Base-by-base conservation (phyloP, 768 basidiomycete genomes). In the Austroboletus festivus region DNA sequence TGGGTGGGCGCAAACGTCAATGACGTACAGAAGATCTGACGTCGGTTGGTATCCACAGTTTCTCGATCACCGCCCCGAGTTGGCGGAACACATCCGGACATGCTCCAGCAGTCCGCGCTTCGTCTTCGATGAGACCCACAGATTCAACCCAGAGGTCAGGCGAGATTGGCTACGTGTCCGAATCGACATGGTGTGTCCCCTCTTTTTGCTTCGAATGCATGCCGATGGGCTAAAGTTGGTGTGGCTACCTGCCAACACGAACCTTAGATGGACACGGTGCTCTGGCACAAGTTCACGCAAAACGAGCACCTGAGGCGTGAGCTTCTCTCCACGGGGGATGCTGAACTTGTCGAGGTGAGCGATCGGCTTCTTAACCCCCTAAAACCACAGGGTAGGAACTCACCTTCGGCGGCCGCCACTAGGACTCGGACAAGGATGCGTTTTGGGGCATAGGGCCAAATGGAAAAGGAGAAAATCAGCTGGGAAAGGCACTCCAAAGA, bases 371-470 rank as follows among this genome's bases (percentile, higher is more conserved):
- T 30, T 38, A 19, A 8, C 24, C 19, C 28, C 40, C 42, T 42
- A 22, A 21, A 8, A 15, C 48, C 35, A 42, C 28, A 41, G 30
- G 28, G 16, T n/a, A 24, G 33, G 41, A 48, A 51, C 58, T 57
- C 46, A 57, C 55, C 41, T 48, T 57, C 40, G 51, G 40, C 38
- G 35, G 48, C 48, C 44, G 31, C 55, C 53, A 26, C 30, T 46
- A 62, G 55, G 56, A 61, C 45, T 62, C 62, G 1, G 59, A 61
- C 58, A 62, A 63, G 43, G 72, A 74, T 51, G 60, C 67, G 39
- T 73, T 73, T 54, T 75, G 73, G 73, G 74, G 72, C 23, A 52
- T 71, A 47, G 72, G 74, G 40, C 57, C 58, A 39, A 63, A 73
- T 20, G 57, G 63, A 40, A 58, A 58, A 48, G 74, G 72, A 35